phyloP scores from a whole-genome alignment of 2,329 filamentous ascomycete genomes.

The Dactylellina drechsleri region DNA sequence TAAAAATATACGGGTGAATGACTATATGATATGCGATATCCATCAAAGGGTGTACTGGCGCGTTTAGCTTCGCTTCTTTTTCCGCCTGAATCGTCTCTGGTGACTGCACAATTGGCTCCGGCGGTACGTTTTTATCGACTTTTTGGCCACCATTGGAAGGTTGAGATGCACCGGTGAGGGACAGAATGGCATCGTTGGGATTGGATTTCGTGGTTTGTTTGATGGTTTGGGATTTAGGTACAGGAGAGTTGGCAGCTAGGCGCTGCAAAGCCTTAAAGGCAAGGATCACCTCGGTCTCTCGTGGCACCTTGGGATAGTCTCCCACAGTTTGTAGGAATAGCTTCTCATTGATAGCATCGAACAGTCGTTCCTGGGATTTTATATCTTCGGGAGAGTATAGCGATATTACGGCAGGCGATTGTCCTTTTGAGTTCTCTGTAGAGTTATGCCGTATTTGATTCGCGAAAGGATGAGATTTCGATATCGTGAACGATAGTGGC shows the following conservation, averaged over 20 bases:
- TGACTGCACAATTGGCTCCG: slow-evolving; percentile 23
- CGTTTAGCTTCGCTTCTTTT: slow-evolving; percentile 54
- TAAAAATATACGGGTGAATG: slow-evolving; percentile 78
- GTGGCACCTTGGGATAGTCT: slow-evolving; percentile 45
- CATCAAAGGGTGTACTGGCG: slow-evolving; percentile 55
- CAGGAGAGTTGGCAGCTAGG: slow-evolving; percentile 57
- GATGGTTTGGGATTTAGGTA: slow-evolving; percentile 53
- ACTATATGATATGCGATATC: slow-evolving; percentile 74
- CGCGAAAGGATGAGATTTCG: slow-evolving; percentile 1
- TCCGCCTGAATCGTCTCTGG: slow-evolving; percentile 60
- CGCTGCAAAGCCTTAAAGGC: slow-evolving; percentile 56
- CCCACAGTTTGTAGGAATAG: slow-evolving; percentile 44
- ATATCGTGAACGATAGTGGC: neutral
- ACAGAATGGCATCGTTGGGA: slow-evolving; percentile 62
- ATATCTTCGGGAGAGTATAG: slow-evolving; percentile 36
- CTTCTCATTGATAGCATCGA: slow-evolving; percentile 50
- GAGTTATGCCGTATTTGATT: slow-evolving; percentile 27
- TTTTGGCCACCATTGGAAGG: slow-evolving; percentile 18
- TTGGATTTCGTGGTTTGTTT: slow-evolving; percentile 55
- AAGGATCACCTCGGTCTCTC: slow-evolving; percentile 55
- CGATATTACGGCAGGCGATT: slow-evolving; percentile 15
- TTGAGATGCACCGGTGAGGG: slow-evolving; percentile 62
- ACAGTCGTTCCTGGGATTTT: slow-evolving; percentile 40
- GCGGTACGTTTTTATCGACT: slow-evolving; percentile 19
- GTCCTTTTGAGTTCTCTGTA: slow-evolving; percentile 4